Evolutionary conservation across 2,329 filamentous ascomycete species (phyloP).

Genomic region (Lachnellula hyalina): DNA sequence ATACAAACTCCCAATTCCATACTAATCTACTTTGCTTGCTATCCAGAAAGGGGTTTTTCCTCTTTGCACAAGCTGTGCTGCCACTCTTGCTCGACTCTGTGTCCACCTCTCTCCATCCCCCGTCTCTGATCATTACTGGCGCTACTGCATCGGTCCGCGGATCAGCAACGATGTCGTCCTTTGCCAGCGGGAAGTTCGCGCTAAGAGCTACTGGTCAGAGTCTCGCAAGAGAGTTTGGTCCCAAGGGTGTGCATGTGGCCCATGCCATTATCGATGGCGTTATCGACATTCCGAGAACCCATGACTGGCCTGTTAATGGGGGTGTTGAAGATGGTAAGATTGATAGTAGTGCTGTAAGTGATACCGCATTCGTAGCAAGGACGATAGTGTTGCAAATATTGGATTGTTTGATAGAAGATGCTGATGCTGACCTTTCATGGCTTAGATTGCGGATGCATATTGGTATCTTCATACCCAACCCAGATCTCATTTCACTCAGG

Average conservation of each 20-base stretch:
- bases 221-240: conserved; percentile 77
- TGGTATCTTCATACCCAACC: conserved; percentile 81
- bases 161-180: conserved; percentile 61
- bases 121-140: conserved; percentile 79
- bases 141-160: conserved; percentile 77
- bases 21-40: neutral
- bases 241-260: conserved; percentile 75
- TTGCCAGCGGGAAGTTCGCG: conserved; percentile 78
- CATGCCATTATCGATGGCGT: conserved; percentile 80
- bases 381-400: no score
- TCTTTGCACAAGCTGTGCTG: conserved; percentile 67
- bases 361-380: neutral
- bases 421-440: conserved; percentile 30
- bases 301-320: conserved; percentile 42
- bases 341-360: conserved; percentile 64
- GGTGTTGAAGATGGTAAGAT: conserved; percentile 58
- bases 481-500: conserved; percentile 72
- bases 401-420: no score
- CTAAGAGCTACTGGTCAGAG: conserved; percentile 68
- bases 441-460: conserved; percentile 39
- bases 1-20: neutral
- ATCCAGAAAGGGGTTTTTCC: conserved; percentile 54
- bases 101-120: conserved; percentile 53
- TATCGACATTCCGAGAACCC: conserved; percentile 73
- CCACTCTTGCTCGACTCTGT: conserved; percentile 65